Base-by-base conservation (phyloP, 768 basidiomycete species). In the Termitomyces sp. region DNA sequence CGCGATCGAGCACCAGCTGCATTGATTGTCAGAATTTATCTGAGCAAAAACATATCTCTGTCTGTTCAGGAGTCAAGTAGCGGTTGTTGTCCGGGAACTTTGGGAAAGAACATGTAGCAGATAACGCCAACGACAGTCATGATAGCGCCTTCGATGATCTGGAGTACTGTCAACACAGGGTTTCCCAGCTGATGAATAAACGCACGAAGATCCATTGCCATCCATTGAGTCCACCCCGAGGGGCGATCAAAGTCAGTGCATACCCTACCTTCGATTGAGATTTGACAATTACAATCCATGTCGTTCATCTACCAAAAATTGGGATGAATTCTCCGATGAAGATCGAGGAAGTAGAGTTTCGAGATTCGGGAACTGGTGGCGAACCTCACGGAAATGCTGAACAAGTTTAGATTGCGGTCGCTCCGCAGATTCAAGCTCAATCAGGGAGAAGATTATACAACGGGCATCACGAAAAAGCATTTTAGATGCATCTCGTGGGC, bases 21-120 rank as follows among this genome's bases (percentile, higher is more conserved):
- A 13, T 7, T 2, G 9, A 32, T 16, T 6, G 45, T 64, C 53
- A 66, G 35, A 11, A 39, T 49, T 9, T 18, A 57, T 73, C 18
- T 74, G 69, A 44, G 20, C 8, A 36, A 18, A 44, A 15, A 39
- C 28, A 32, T 24, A 75, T 73, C 60, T 72, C 69, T 1, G 76
- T 77, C 61, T 80, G 72, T 55, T 77, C 73, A 46, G 68, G 52
- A 13, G 64, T 73, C 36, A 79, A 64, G 64, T 79, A 79, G 11
- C 53, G 66, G 46, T 71, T 72, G 46, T 67, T 65, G 52, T 73
- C 67, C 44, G 71, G 71, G 65, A 73, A 73, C 5, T 66, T 66
- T 3, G 71, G 67, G 38, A 72, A 59, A n/a, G 51, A 69, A 71
- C 2, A 69, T 40, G 63, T 61, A 71, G 60, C 67, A 54, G 16